Base-by-base conservation (phyloP, 768 basidiomycete species). In the Agaricus blazei region DNA sequence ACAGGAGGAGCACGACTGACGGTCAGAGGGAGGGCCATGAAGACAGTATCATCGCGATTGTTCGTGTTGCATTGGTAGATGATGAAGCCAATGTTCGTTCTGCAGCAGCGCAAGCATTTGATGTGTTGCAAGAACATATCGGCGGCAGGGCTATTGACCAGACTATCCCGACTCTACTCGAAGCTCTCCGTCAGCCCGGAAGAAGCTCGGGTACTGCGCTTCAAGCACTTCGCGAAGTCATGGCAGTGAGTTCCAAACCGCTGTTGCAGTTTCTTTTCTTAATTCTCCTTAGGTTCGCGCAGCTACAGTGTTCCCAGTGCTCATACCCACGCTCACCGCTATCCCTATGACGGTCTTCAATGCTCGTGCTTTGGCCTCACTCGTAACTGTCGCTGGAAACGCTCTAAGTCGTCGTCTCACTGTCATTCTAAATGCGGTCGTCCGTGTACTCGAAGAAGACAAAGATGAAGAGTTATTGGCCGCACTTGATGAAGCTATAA, bases 291-390 rank as follows among this genome's bases (percentile, higher is more conserved):
- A 94, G 90, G 90, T 98, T 62, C 92, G 95, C 38, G 92, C 96
- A 12, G 80, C 87, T 40, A 93, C 90, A 9, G 94, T 98, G 38
- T 98, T 98, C 90, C 97, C 97, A 0, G 90, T 98, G 19, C 75
- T 98, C 54, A 92, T 99, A 56, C 97, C 95, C 0, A 96, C 94
- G 1, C 75, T 99, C 57, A 94, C 90, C 40, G 82, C 89, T 4
- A 81, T 81, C 6, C 97, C 95, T 0, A 96, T 98, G 83, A 85
- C 94, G 3, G 84, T 88, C 8, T 98, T 98, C 85, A 98, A 98
- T 65, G 92, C 90, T 15, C 85, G 87, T 4, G 97, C 96, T 1
- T 74, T 98, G 9, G 88, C 87, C 2, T 87, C 94, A 0, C 78
- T 99, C 38, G 93, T 98, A 12, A 89, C 90, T 0, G 97, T 98